These are phyloP conservation scores for Solanum dulcamara DNA, from an alignment of 257 asterid species.

Conservation along the genomic window DNA sequence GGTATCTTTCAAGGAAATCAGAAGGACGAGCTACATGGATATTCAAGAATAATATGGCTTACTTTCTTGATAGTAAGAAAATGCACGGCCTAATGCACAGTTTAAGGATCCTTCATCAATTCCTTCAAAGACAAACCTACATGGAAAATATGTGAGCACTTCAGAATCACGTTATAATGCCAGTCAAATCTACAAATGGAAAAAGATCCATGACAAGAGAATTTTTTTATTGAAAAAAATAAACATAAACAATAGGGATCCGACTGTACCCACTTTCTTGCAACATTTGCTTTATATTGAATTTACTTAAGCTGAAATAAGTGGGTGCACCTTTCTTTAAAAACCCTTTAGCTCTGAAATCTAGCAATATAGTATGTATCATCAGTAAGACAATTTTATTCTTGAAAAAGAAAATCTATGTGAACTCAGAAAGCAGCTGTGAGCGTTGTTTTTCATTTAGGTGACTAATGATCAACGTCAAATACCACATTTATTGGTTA, in stretches of 20 bases:
- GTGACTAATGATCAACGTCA: not conserved
- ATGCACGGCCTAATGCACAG: conserved; percentile 57
- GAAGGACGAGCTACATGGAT: not conserved
- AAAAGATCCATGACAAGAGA: not conserved
- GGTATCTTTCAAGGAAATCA: not conserved
- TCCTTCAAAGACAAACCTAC: conserved; percentile 83
- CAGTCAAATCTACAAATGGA: not conserved
- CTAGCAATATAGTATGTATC: not conserved
- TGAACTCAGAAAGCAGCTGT: not conserved
- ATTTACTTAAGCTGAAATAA: not conserved
- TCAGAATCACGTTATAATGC: not conserved
- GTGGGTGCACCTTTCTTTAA: not conserved
- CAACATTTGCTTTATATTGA: not conserved
- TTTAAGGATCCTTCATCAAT: conserved; percentile 61
- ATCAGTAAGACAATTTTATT: not conserved
- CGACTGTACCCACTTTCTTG: not conserved
- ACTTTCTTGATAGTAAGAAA: conserved; percentile 52
- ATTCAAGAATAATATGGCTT: conserved; percentile 8
- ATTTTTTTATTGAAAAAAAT: not conserved
- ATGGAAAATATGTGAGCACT: not conserved
- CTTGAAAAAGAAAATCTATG: not conserved
- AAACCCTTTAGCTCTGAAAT: not conserved
- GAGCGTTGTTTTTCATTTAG: not conserved
- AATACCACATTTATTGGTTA: not conserved
- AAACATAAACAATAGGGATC: not conserved